Evolutionary conservation across 1,139 yeast species (phyloP).

Genomic region (Candida pseudocylindracea): DNA sequence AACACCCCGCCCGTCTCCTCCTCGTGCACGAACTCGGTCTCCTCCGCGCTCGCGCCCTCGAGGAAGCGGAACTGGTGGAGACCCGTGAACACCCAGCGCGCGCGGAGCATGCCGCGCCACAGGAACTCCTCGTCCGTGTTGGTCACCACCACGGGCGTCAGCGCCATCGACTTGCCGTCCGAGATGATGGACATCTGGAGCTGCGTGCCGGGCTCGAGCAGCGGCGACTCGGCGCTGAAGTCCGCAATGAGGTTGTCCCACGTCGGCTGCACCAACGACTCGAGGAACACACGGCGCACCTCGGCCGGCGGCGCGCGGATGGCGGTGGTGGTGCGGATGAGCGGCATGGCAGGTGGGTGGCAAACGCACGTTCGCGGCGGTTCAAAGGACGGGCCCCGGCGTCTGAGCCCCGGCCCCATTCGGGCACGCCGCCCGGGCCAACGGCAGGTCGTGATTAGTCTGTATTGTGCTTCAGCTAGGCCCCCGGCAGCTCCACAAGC

Average conservation of each 20-base stretch:
- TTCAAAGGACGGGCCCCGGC: no score
- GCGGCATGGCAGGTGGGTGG: background rate
- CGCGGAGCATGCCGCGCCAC: background rate
- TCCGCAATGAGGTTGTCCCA: background rate
- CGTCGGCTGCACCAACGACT: background rate
- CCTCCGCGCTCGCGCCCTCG: background rate
- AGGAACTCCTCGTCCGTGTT: background rate
- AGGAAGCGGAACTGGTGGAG: background rate
- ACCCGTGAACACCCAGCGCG: background rate
- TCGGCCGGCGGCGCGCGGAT: background rate
- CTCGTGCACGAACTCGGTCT: background rate
- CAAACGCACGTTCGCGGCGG: no score
- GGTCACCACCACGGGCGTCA: background rate
- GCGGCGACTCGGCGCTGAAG: background rate
- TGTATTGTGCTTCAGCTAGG: no score
- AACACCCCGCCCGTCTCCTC: background rate
- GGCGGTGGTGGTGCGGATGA: background rate
- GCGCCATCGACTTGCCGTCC: background rate
- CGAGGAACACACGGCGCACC: background rate
- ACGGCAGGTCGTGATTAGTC: no score
- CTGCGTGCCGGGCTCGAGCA: background rate
- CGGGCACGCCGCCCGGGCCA: no score
- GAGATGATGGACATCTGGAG: background rate
- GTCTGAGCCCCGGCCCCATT: no score
- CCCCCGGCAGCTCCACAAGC: background rate